Base-by-base conservation (phyloP, 192 early-diverging fungal genomes). In the Coemansia sp. region DNA sequence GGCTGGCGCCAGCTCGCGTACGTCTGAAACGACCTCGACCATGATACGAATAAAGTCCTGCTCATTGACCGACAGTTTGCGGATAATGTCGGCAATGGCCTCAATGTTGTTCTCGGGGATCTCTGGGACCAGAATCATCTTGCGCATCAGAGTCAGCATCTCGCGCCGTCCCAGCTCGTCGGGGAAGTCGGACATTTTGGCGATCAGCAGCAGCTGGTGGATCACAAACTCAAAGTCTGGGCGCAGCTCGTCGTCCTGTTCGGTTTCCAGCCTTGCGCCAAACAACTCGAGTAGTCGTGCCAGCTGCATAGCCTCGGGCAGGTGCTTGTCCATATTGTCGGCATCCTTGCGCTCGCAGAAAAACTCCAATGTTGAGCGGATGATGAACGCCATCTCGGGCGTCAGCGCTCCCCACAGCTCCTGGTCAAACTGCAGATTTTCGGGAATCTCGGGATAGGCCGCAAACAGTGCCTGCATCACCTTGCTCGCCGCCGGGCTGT, bases 121-220 rank as follows among this genome's bases (percentile, higher is more conserved):
- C 55, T 91, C 88, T 11, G 82, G 80, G 4, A 84, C 55, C 74
- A 85, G 75, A 0, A 93, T 58, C 73, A 95, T 85, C 53, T 91
- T 85, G 42, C 91, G 85, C 53, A 92, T 68, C 45, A 86, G 65
- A 22, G 76, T 81, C 62, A 87, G 82, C 78, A 96, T 86, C 63
- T 84, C 73, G 17, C 91, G 83, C 27, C 93, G 81, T 5, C 92
- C 92, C 49, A 89, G 80, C 80, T 96, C 93, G 66, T 96, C 93
- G 21, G 84, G 83, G 57, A 91, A 96, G 36, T 94, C 92, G 12
- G 88, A 76, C 32, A 82, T 68, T 49, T 80, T 82, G 15, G 86
- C 89, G 22, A 92, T 84, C 29, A 85, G 81, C 49, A 96, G 70
- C 30, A 96, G 75, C 64, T 78, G 75, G 46, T 68, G 64, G 36